Evolutionary conservation across 805 yeast species (phyloP), one percentile per base, ranked within the genome.

Genomic region (Pichia heedii): DNA sequence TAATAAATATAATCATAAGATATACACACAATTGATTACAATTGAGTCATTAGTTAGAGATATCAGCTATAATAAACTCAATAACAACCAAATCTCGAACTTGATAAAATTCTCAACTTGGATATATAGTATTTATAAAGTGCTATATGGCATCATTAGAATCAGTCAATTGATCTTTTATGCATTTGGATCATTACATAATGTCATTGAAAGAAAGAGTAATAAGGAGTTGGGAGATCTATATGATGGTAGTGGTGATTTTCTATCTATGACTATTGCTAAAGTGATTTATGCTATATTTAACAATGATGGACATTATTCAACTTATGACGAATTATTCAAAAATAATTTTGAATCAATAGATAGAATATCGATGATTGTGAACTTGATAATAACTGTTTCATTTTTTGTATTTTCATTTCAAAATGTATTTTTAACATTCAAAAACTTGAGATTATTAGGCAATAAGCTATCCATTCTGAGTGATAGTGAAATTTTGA

Each of bases 361-460:
- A 11, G 43, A 42, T 19, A 39, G 21, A 19, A 27, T 39, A 11
- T 38, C 70, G 22, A 68, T 68, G 44, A 73, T 68, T 51, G 60
- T 74, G 33, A 66, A 75, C 37, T 69, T 81, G 45, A 49, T 76
- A 3, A 54, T 81, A 15, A 76, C 85, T 1, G 76, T 81, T 11
- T 68, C 72, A 15, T 64, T 82, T 41, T 81, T 82, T 51, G 54
- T 75, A 1, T 71, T 82, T 45, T 78, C 86, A 1, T 70, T 82
- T 51, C 77, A 82, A 22, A 80, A 80, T 43, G 88, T 82, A 1
- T 58, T 71, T 39, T 62, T 71, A 34, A 80, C 89, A 0, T 71
- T 81, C 45, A 70, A 75, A 35, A 79, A 81, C 29, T 60, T 81
- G 15, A 50, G 48, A 19, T 57, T 50, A 27, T 38, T 56, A 21